A percentile compares a stretch with the other conserved stretches of the same genome.
These are phyloP conservation scores for Sporisorium sorghi DNA, from an alignment of 1,284 basidiomycete genomes.

Conservation along the genomic window DNA sequence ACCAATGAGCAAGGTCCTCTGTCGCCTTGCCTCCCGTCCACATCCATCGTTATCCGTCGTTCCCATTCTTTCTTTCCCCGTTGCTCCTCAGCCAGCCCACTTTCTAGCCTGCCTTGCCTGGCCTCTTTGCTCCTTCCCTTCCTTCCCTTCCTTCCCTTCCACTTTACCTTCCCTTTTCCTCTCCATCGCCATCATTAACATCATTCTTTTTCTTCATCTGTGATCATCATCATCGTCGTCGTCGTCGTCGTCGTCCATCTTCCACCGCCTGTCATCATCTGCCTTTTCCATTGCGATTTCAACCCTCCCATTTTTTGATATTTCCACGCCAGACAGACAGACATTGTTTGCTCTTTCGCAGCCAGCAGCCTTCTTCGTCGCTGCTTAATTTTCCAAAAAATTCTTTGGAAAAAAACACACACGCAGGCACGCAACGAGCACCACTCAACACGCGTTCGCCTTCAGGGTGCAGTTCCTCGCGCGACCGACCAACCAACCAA, in stretches of 20 bases:
- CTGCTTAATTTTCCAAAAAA: slow-evolving; percentile 2
- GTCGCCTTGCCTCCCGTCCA: slow-evolving; percentile 23
- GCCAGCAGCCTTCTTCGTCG: neutral
- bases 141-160: neutral
- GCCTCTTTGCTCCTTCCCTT: slow-evolving; percentile 1
- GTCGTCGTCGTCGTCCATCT: neutral
- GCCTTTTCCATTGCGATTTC: neutral
- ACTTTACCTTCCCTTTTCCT: neutral
- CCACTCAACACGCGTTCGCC: slow-evolving; percentile 2
- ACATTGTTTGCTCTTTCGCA: neutral
- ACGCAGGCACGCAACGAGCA: neutral
- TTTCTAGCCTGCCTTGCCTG: neutral
- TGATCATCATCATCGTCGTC: neutral
- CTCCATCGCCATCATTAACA: neutral
- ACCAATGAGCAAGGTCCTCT: slow-evolving; percentile 1
- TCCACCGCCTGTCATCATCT: neutral
- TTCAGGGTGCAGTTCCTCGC: slow-evolving; percentile 13
- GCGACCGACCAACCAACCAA: neutral
- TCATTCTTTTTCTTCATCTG: neutral
- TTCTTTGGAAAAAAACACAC: slow-evolving; percentile 1
- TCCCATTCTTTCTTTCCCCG: slow-evolving; percentile 42
- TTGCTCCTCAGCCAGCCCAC: neutral
- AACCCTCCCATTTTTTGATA: neutral
- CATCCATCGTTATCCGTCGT: slow-evolving; percentile 51
- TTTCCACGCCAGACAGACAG: neutral